Base-by-base conservation (phyloP, 2,329 filamentous ascomycete species). In the Arthrobotrys conoides region DNA sequence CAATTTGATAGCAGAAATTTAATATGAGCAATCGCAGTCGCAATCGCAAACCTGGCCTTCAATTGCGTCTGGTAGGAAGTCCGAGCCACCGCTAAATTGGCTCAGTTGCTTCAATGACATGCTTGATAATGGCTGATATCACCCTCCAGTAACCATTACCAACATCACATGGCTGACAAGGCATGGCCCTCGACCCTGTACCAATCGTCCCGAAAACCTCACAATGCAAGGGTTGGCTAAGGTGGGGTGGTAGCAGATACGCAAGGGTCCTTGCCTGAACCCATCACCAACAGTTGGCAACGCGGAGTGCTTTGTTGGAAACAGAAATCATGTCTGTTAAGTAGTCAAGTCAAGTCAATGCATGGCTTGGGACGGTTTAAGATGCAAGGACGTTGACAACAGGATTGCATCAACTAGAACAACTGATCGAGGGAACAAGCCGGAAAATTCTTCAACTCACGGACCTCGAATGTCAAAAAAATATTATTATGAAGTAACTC, bases 21-120 rank as follows among this genome's bases (percentile, higher is more conserved):
- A n/a, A 44, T 44, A 61, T 61, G 53, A 59, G 30, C 53, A 59
- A 59, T 38, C 53, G 10, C 20, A 44, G 14, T 46, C 57, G 55
- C 55, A 27, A 9, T 61, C 36, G 57, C 57, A 61, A 46, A 46
- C 57, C 33, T n/a, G 20, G 18, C n/a, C 57, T 61, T 44, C 12
- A 44, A 61, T 27, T 24, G 57, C 10, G 30, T 10, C n/a, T 38
- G 53, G 18, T 20, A 46, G 12, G 20, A 63, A 71, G 68, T 55
- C 68, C 57, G 57, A 71, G 68, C 68, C 27, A 71, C 68, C 20
- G 30, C 57, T 55, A 71, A 64, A 49, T 71, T 36, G 57, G 55
- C 67, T 71, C 67, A 71, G 63, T 71, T 41, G 38, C 53, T 51
- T 24, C 22, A 9, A 41, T 30, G 12, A 27, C 57, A 44, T 61